phyloP scores from a whole-genome alignment of 441 rosid genomes.

The Cnidoscolus chayamansa region DNA sequence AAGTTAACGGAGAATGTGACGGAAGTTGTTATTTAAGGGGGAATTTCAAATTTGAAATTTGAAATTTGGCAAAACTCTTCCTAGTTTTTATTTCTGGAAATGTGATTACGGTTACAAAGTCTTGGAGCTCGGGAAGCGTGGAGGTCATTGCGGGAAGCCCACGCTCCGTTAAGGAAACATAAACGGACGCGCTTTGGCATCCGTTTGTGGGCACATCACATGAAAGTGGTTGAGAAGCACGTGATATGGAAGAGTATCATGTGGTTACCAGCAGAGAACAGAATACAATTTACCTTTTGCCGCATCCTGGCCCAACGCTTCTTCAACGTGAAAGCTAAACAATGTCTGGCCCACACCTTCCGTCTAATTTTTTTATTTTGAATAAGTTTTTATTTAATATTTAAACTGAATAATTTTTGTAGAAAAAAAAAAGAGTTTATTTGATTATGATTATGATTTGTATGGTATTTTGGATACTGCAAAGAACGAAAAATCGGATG shows the following conservation, averaged over 20 bases:
- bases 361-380: neutral
- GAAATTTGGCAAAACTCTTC: neutral
- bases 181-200: neutral
- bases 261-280: slow-evolving; percentile 15
- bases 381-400: too few relatives aligned
- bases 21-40: slow-evolving; percentile 36
- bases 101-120: neutral
- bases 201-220: neutral
- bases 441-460: too few relatives aligned
- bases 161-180: neutral
- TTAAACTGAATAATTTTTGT: too few relatives aligned
- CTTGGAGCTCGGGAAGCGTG: too few relatives aligned
- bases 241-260: slow-evolving; percentile 22
- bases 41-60: slow-evolving; percentile 40
- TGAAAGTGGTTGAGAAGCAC: slow-evolving; percentile 19
- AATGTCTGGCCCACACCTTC: neutral
- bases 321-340: neutral
- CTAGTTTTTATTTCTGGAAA: neutral
- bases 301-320: neutral
- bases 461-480: too few relatives aligned
- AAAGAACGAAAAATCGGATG: neutral
- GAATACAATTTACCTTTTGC: neutral
- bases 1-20: slow-evolving; percentile 21
- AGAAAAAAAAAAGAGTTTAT: too few relatives aligned
- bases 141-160: neutral